Evolutionary conservation across 768 basidiomycete genomes (phyloP).

Genomic region (Tylopilus subfusipes): DNA sequence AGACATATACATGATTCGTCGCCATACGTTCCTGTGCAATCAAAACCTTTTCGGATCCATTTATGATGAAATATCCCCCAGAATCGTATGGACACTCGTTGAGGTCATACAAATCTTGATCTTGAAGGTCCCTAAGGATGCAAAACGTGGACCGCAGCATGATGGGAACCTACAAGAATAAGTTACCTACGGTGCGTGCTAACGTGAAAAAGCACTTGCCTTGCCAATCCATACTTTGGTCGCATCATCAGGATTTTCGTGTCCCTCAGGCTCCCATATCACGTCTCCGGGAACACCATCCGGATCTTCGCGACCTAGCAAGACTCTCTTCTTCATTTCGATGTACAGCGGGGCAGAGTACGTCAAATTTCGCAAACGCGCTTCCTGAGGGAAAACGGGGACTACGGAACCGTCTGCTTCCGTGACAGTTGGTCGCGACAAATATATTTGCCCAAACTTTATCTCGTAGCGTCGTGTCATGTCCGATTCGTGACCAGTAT

Average conservation of each 20-base stretch:
- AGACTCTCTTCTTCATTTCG: slow-evolving; percentile 86
- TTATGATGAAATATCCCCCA: slow-evolving; percentile 99
- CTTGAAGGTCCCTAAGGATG: slow-evolving; percentile 75
- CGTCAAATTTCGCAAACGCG: slow-evolving; percentile 89
- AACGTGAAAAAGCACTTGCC: slow-evolving; percentile 41
- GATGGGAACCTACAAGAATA: slow-evolving; percentile 74
- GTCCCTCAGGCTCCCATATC: slow-evolving; percentile 72
- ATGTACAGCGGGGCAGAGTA: slow-evolving; percentile 95
- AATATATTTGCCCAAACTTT: slow-evolving; percentile 96
- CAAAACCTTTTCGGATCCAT: slow-evolving; percentile 99
- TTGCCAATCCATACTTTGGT: slow-evolving; percentile 95
- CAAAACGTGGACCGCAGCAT: slow-evolving; percentile 97
- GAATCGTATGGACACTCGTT: slow-evolving; percentile 99
- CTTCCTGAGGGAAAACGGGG: slow-evolving; percentile 95
- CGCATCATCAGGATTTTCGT: slow-evolving; percentile 56
- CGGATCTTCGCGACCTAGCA: slow-evolving; percentile 77
- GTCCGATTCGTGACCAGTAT: slow-evolving; percentile 80
- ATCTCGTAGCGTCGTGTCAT: slow-evolving; percentile 94
- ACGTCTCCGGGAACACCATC: slow-evolving; percentile 78
- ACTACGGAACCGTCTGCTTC: slow-evolving; percentile 94
- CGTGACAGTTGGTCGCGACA: slow-evolving; percentile 90
- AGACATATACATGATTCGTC: slow-evolving; percentile 98
- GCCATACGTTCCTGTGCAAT: slow-evolving; percentile 99
- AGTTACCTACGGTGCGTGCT: slow-evolving; percentile 12
- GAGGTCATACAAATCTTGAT: slow-evolving; percentile 81